These are phyloP conservation scores for Candida ortonii DNA, from an alignment of 805 yeast genomes.

Conservation along the genomic window DNA sequence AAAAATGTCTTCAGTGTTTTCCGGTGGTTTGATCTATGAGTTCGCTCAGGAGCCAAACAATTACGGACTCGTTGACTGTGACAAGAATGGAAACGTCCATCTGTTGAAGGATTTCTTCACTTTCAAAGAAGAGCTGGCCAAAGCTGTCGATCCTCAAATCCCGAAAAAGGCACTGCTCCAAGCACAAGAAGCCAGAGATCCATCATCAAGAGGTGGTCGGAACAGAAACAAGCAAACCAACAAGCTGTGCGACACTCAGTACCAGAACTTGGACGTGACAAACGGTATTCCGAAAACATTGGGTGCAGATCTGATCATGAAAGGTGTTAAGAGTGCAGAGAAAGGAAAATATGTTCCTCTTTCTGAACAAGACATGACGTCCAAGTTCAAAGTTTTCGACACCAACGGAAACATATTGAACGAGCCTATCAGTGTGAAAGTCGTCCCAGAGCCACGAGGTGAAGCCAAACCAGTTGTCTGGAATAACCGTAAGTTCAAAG, in stretches of 20 bases:
- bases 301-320: conserved; percentile 43
- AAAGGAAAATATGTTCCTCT: conserved; percentile 52
- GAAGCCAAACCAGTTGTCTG: conserved; percentile 16
- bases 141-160: conserved; percentile 29
- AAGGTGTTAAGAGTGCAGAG: conserved; percentile 44
- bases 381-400: conserved; percentile 42
- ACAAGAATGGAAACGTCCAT: conserved; percentile 40
- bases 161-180: conserved; percentile 22
- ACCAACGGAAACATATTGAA: conserved; percentile 38
- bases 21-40: conserved; percentile 86
- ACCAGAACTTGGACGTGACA: conserved; percentile 42
- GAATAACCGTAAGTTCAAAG: conserved; percentile 24
- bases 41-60: conserved; percentile 75
- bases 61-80: conserved; percentile 66
- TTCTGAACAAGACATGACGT: conserved; percentile 39
- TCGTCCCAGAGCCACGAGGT: conserved; percentile 25
- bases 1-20: conserved; percentile 71
- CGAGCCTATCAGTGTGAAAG: conserved; percentile 24
- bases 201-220: conserved; percentile 23
- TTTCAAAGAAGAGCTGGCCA: conserved; percentile 42
- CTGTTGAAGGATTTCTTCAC: conserved; percentile 43
- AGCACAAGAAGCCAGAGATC: conserved; percentile 13
- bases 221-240: conserved; percentile 10
- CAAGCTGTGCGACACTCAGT: conserved; percentile 37
- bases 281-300: conserved; percentile 43